These are phyloP conservation scores for Rhynchosporium agropyri DNA, from an alignment of 2,329 filamentous ascomycete genomes.

Conservation along the genomic window DNA sequence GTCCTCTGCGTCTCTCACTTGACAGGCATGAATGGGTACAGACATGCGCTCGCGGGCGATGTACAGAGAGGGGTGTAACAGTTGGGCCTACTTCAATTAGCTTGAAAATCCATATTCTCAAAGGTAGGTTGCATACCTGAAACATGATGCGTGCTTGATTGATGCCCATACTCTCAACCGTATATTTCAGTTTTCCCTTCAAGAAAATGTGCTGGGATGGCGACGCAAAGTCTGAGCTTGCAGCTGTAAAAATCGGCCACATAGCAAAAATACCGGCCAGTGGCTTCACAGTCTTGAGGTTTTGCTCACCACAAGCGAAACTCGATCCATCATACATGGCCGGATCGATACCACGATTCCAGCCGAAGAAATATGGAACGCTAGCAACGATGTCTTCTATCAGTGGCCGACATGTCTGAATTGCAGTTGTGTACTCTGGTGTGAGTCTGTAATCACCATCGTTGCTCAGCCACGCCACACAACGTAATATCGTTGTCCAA, in stretches of 20 bases:
- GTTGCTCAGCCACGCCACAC: slow-evolving; percentile 60
- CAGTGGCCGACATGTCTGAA: slow-evolving; percentile 52
- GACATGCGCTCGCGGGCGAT: slow-evolving; percentile 26
- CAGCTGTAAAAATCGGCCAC: slow-evolving; percentile 35
- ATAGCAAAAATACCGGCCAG: slow-evolving; percentile 34
- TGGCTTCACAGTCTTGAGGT: slow-evolving; percentile 25
- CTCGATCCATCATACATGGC: slow-evolving; percentile 46
- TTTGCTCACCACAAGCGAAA: slow-evolving; percentile 53
- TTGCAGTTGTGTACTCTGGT: slow-evolving; percentile 59
- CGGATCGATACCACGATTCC: slow-evolving; percentile 50
- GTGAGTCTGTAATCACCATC: slow-evolving; percentile 63
- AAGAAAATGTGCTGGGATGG: slow-evolving; percentile 31
- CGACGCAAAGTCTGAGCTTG: slow-evolving; percentile 33
- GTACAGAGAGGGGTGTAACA: slow-evolving; percentile 25
- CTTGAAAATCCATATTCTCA: background rate
- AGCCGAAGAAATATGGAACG: slow-evolving; percentile 62
- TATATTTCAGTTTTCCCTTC: slow-evolving; percentile 31
- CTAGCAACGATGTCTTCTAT: slow-evolving; percentile 62
- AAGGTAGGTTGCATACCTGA: slow-evolving; percentile 19
- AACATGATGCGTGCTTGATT: slow-evolving; percentile 34
- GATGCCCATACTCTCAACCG: slow-evolving; percentile 34
- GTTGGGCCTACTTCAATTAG: slow-evolving; percentile 4
- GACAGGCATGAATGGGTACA: slow-evolving; percentile 7
- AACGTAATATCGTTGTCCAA: slow-evolving; percentile 58
- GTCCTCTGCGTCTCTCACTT: slow-evolving; percentile 15